Evolutionary conservation across 1,284 basidiomycete species (phyloP).

Genomic region (Apiotrichum veenhuisii): DNA sequence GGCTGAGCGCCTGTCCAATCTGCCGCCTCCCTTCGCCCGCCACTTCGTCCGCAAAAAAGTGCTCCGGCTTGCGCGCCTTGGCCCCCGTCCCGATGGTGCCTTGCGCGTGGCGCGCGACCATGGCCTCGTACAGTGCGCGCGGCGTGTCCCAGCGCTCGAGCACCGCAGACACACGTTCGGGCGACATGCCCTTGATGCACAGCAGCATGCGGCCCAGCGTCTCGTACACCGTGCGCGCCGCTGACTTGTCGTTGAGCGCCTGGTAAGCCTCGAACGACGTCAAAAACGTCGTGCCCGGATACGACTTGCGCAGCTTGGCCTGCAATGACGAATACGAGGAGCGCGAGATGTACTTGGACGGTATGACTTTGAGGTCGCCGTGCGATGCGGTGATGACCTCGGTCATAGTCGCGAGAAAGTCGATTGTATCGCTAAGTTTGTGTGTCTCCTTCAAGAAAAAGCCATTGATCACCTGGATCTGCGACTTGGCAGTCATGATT

Average conservation of each 20-base stretch:
- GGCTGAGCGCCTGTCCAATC: conserved; percentile 50
- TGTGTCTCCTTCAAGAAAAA: conserved; percentile 57
- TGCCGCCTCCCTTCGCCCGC: conserved; percentile 46
- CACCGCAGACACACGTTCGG: conserved; percentile 54
- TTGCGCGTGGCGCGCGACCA: conserved; percentile 21
- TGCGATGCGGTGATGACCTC: conserved; percentile 47
- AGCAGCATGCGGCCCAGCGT: conserved; percentile 55
- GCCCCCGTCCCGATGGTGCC: conserved; percentile 17
- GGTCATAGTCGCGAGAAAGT: conserved; percentile 54
- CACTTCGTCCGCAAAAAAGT: conserved; percentile 47
- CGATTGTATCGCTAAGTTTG: conserved; percentile 53
- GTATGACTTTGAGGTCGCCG: conserved; percentile 51
- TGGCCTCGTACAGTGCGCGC: conserved; percentile 48
- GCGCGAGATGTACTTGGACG: conserved; percentile 44
- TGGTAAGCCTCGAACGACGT: conserved; percentile 54
- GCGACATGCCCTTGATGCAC: conserved; percentile 54
- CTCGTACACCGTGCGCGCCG: conserved; percentile 50
- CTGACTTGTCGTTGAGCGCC: conserved; percentile 54
- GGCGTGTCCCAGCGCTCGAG: conserved; percentile 54
- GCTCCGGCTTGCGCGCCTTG: conserved; percentile 12
- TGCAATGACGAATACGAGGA: conserved; percentile 38
- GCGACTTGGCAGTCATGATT: conserved; percentile 52
- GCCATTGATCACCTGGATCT: conserved; percentile 56
- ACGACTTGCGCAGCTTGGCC: conserved; percentile 39
- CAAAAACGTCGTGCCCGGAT: conserved; percentile 44